Conservation (phyloP, 2,329 filamentous ascomycete species). For the Corynespora cassiicola region DNA sequence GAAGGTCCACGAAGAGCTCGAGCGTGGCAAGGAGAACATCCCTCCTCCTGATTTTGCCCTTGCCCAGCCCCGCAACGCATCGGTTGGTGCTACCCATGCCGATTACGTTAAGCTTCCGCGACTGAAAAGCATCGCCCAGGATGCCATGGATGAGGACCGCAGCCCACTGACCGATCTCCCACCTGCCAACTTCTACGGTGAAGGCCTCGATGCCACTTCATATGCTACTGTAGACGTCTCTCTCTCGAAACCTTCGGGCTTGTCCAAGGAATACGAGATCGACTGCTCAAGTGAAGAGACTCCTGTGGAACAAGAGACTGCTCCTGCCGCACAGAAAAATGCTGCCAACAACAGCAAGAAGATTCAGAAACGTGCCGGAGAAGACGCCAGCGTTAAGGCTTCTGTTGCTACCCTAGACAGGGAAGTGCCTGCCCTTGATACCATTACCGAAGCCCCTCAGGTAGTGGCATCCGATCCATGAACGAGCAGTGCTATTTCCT, state of each 20-base stretch:
- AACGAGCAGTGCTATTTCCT: too few relatives aligned
- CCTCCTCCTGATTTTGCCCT: conserved; percentile 65
- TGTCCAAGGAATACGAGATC: conserved; percentile 44
- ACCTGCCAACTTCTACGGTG: conserved; percentile 46
- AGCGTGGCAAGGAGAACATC: conserved; percentile 89
- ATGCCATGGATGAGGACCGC: conserved; percentile 50
- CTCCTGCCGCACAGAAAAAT: too few relatives aligned
- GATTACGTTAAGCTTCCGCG: conserved; percentile 35
- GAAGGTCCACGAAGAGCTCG: conserved; percentile 61
- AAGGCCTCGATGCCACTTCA: conserved; percentile 41
- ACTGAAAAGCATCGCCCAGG: conserved; percentile 34
- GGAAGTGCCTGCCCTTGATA: too few relatives aligned
- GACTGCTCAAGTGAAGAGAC: conserved; percentile 13
- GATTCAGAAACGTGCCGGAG: too few relatives aligned
- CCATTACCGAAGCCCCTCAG: too few relatives aligned
- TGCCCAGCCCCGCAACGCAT: conserved; percentile 21
- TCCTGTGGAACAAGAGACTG: too few relatives aligned
- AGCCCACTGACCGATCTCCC: conserved; percentile 43
- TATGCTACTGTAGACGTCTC: conserved; percentile 45
- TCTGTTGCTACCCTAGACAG: too few relatives aligned
- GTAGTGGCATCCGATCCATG: too few relatives aligned
- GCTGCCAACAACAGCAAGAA: too few relatives aligned
- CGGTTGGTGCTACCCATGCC: conserved; percentile 11
- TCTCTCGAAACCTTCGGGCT: conserved; percentile 40
- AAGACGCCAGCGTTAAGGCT: too few relatives aligned